phyloP scores from a whole-genome alignment of 2,329 filamentous ascomycete genomes.

The Aspergillus sp. region DNA sequence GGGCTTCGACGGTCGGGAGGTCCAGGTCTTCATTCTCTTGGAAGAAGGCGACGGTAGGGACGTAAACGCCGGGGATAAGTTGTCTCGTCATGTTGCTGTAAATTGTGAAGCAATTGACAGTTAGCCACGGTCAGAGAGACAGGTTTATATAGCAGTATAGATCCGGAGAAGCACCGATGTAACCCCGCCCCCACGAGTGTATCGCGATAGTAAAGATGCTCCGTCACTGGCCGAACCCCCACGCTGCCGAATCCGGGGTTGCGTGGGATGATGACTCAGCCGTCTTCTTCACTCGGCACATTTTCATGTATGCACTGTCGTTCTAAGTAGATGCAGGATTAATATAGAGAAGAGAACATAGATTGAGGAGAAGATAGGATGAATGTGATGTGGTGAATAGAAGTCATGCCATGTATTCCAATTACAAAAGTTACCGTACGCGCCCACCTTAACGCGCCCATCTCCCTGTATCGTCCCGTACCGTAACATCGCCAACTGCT shows the following conservation, averaged over 20 bases:
- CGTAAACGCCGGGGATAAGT: conserved; percentile 54
- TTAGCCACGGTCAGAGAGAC: background rate
- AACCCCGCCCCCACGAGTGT: background rate
- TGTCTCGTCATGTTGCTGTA: conserved; percentile 16
- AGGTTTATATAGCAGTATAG: background rate
- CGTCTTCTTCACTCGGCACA: background rate
- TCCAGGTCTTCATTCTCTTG: conserved; percentile 61
- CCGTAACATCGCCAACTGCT: background rate
- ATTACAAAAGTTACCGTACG: background rate
- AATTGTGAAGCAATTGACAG: conserved; percentile 7
- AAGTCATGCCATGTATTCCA: background rate
- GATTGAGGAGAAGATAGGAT: background rate
- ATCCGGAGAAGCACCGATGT: background rate
- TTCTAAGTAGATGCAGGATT: background rate
- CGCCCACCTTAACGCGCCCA: background rate
- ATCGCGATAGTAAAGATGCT: no score
- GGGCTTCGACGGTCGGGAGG: conserved; percentile 50
- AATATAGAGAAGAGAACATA: background rate
- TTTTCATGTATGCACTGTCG: background rate
- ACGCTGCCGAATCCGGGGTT: background rate
- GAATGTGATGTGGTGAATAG: background rate
- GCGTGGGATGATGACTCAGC: background rate
- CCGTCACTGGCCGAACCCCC: background rate
- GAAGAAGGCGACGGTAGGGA: conserved; percentile 70
- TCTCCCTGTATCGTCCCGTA: background rate